Base-by-base conservation (phyloP, 805 yeast species). In the Priceomyces castillae region DNA sequence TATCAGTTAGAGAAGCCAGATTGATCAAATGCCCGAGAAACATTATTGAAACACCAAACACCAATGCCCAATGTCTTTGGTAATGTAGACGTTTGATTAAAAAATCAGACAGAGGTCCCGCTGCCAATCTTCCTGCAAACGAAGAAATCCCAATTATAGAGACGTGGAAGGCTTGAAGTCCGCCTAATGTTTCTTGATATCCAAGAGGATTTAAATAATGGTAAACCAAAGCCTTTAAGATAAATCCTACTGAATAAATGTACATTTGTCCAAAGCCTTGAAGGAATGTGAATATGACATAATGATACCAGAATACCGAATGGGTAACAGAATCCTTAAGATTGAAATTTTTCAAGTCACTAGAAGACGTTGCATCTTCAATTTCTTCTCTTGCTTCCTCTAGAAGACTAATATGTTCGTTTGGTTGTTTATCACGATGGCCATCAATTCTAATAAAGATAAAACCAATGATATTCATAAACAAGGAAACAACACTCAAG, bases 251-350 rank as follows among this genome's bases (percentile, higher is more conserved):
- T 18, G 64, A 59, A 43, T 57, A 65, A 10, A 65, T 65, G 47
- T 65, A 65, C 69, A 65, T 63, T 48, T 65, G 70, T 10, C 70
- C 69, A 42, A 65, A 51, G 5, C 70, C 70, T 49, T 65, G 70
- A n/a, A 61, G 49, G 14, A 63, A 47, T 1, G 67, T 54, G 46
- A 65, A 55, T 7, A 63, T 46, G n/a, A 49, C 37, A 39, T 59
- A 65, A 46, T 65, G 70, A 36, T 48, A 53, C 65, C 66, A 62
- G 41, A 64, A 64, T 4, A 58, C 44, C 1, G 69, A 65, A 44
- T 59, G 62, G 3, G 35, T n/a, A 11, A 65, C 44, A 14, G 65
- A 56, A 9, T 50, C 48, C 35, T 44, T 51, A 30, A 64, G 44
- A 25, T 48, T 26, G 34, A 49, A 40, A 34, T 50, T 48, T 39